Percentiles rank a stretch among this genome's conserved stretches.
Evolutionary conservation across 2,329 filamentous ascomycete genomes (phyloP).

Genomic region (Sphaerulina musiva): DNA sequence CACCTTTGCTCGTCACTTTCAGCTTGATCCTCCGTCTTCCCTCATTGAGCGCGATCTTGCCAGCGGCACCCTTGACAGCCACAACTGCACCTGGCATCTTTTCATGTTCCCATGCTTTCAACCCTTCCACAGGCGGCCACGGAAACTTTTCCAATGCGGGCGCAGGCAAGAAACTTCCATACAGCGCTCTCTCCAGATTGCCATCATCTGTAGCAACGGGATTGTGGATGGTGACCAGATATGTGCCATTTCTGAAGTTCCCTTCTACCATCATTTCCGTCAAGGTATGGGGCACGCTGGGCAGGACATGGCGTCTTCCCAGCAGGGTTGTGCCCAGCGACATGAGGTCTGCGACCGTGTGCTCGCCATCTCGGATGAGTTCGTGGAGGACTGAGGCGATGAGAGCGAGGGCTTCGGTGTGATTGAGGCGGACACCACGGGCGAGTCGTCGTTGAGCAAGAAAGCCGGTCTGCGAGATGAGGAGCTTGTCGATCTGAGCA

Average conservation of each 20-base stretch:
- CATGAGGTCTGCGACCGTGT: constrained; percentile 92
- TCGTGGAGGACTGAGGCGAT: constrained; percentile 89
- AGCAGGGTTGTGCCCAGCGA: constrained; percentile 83
- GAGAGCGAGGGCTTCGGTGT: constrained; percentile 75
- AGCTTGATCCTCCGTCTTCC: constrained; percentile 67
- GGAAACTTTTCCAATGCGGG: constrained; percentile 57
- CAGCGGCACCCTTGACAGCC: constrained; percentile 57
- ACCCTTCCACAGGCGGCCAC: constrained; percentile 46
- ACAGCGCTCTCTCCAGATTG: constrained; percentile 76
- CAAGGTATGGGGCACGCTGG: constrained; percentile 71
- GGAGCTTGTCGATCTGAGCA: constrained; percentile 86
- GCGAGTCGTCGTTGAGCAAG: constrained; percentile 84
- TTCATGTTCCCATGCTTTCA: constrained; percentile 55
- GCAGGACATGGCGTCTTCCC: constrained; percentile 82
- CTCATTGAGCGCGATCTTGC: constrained; percentile 63
- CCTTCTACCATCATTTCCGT: constrained; percentile 88
- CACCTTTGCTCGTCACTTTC: constrained; percentile 76
- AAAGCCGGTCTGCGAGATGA: constrained; percentile 79
- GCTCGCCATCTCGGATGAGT: constrained; percentile 92
- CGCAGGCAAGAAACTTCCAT: constrained; percentile 82
- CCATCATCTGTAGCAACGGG: constrained; percentile 82
- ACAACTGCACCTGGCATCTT: constrained; percentile 76
- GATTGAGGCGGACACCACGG: constrained; percentile 80
- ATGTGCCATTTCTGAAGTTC: constrained; percentile 84
- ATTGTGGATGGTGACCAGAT: constrained; percentile 88